Base-by-base conservation (phyloP, 177 flowering plant species). In the Tripterygium wilfordii region DNA sequence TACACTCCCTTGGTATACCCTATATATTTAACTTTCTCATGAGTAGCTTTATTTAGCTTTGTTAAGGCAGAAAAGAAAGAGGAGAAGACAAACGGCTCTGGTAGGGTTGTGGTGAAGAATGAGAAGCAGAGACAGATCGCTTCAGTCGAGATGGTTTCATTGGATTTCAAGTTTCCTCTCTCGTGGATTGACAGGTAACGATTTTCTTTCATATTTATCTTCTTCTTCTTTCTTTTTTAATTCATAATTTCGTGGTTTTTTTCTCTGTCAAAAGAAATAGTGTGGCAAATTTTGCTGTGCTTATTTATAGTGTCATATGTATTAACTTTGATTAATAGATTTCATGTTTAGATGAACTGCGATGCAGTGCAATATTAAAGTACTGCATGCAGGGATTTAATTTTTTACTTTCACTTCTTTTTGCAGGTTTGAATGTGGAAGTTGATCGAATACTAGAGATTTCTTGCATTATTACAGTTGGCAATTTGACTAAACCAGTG, bases 161-260 rank as follows among this genome's bases (percentile, higher is more conserved):
- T 17, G 50, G 69, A 48, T 28, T 85, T 49, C 68, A 81, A 36
- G 66, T 21, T 71, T 43, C 90, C 98, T 9, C 98, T 91, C 62
- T 95, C 82, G 17, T 91, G 98, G 98, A 88, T 91, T 70, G 98
- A 88, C 98, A 39, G 98, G 98, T 85, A 9, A 10, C 38, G 4
- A 10, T 35, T 15, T 35, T 5, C n/a, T 3, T 36, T 8, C 21
- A 14, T 36, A 12, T n/a, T 40, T 55, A n/a, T 18, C 17, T 13
- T 16, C 9, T 47, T 17, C 21, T 2, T 12, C 20, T 42, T 42
- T 23, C 30, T 40, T 40, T 19, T 20, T n/a, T n/a, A n/a, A 23
- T 21, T 42, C 12, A 36, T 14, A 25, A 44, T 26, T 19, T 45
- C 24, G 13, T 12, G 3, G 36, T 29, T n/a, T n/a, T n/a, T n/a